Evolutionary conservation across 257 asterid species (phyloP).

Genomic region (Echium plantagineum): DNA sequence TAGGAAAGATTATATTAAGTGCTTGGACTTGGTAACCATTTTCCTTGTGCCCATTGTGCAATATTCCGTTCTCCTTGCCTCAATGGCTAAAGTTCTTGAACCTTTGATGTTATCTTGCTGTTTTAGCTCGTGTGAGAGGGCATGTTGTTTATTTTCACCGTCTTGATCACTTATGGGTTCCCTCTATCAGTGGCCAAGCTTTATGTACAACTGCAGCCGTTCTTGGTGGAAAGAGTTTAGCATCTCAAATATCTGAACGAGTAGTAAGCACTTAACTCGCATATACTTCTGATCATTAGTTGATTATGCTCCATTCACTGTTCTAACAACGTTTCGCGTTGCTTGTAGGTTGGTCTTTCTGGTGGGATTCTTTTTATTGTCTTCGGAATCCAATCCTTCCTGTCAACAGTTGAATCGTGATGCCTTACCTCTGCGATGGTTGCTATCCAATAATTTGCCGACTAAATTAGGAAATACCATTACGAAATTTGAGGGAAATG

Average conservation of each 20-base stretch:
- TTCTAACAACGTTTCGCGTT: not conserved
- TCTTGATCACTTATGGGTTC: constrained; percentile 7
- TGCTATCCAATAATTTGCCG: not conserved
- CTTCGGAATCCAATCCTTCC: constrained; percentile 90
- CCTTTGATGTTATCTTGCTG: too few species aligned
- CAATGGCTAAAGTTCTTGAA: too few species aligned
- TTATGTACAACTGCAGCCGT: constrained; percentile 95
- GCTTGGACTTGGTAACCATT: too few species aligned
- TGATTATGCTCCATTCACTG: not conserved
- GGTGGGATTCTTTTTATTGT: constrained; percentile 87
- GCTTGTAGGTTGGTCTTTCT: constrained; percentile 64
- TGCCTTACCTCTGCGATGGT: constrained; percentile 13
- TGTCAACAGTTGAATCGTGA: constrained; percentile 48
- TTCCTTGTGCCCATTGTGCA: too few species aligned
- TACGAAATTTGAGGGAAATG: not conserved
- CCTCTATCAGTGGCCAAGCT: constrained; percentile 77
- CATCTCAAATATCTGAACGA: constrained; percentile 82
- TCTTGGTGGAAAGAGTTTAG: constrained; percentile 87
- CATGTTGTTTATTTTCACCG: too few species aligned
- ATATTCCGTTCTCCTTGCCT: too few species aligned
- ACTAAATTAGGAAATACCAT: not conserved
- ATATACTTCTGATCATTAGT: not conserved
- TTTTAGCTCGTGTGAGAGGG: too few species aligned
- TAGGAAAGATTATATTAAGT: too few species aligned
- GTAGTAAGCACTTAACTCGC: constrained; percentile 30